Conservation (phyloP, 129 eudicot species). For the Deinandra increscens region DNA sequence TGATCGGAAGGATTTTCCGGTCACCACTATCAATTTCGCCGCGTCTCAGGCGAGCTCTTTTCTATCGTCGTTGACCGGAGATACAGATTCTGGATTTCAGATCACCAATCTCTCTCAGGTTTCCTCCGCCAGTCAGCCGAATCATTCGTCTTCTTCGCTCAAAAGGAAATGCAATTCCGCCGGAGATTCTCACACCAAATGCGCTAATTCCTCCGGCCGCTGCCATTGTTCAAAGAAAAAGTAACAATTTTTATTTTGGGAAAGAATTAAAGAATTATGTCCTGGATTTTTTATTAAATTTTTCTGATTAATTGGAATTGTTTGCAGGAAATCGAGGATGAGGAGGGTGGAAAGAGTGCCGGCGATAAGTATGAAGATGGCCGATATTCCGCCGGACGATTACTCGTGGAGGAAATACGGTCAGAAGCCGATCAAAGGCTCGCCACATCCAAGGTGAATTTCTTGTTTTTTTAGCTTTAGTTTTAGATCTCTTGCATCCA, state of each 20-base stretch:
- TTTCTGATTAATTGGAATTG: conserved; percentile 16
- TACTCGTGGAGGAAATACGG: conserved; percentile 98
- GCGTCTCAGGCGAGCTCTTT: conserved; percentile 49
- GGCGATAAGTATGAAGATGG: conserved; percentile 93
- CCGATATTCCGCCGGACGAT: conserved; percentile 96
- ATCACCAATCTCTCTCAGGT: conserved; percentile 71
- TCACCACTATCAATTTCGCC: conserved; percentile 62
- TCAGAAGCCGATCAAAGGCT: conserved; percentile 95
- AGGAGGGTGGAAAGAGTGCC: conserved; percentile 77
- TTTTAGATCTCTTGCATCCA: neutral
- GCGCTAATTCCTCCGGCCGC: conserved; percentile 68
- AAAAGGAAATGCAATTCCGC: conserved; percentile 87
- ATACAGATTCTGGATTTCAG: conserved; percentile 87
- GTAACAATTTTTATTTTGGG: conserved; percentile 36
- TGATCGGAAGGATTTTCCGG: conserved; percentile 55
- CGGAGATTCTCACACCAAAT: conserved; percentile 68
- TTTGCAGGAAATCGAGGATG: conserved; percentile 72
- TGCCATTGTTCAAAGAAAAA: conserved; percentile 97
- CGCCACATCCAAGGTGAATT: conserved; percentile 89
- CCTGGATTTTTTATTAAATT: no score
- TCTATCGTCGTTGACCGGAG: conserved; percentile 74
- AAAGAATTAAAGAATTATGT: conserved; percentile 65
- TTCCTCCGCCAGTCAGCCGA: conserved; percentile 75
- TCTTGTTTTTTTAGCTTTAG: neutral
- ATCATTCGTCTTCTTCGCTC: conserved; percentile 63